These are phyloP conservation scores for Dendrocalamus sinicus DNA, from an alignment of 176 grass and related monocot species.

Conservation along the genomic window DNA sequence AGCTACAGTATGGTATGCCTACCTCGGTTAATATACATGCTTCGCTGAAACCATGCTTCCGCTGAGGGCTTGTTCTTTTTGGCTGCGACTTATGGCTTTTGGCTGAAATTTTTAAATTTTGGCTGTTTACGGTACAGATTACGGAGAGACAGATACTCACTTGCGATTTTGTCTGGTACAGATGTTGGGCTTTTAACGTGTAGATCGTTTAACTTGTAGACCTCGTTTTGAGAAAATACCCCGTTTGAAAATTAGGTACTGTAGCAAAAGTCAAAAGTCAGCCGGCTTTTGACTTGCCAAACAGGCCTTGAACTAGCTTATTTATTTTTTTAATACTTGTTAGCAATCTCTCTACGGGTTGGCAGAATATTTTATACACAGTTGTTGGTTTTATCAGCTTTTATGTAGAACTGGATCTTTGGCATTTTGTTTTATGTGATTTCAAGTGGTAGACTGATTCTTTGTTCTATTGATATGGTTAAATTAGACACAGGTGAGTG, in stretches of 20 bases:
- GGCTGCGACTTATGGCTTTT: no score
- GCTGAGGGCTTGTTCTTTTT: neutral
- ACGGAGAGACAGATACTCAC: no score
- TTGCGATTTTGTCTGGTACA: no score
- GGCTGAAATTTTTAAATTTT: no score
- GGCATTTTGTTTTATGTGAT: neutral
- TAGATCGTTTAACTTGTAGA: no score
- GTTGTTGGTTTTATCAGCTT: slow-evolving; percentile 12
- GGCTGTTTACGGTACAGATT: no score
- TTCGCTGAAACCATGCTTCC: neutral
- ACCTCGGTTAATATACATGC: slow-evolving; percentile 4
- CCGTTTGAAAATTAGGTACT: no score
- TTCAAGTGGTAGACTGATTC: slow-evolving; percentile 19
- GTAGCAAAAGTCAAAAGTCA: no score
- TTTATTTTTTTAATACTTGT: neutral
- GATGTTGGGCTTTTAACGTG: no score
- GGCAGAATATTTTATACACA: neutral
- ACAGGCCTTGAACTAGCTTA: neutral
- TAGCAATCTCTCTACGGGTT: neutral
- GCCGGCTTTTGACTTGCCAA: no score
- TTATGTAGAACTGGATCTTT: neutral
- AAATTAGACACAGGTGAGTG: slow-evolving; percentile 62
- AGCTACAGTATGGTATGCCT: neutral
- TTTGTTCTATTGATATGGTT: neutral
- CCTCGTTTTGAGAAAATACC: no score